phyloP scores from a whole-genome alignment of 306 rosid species.

The Quercus aquifolioides region DNA sequence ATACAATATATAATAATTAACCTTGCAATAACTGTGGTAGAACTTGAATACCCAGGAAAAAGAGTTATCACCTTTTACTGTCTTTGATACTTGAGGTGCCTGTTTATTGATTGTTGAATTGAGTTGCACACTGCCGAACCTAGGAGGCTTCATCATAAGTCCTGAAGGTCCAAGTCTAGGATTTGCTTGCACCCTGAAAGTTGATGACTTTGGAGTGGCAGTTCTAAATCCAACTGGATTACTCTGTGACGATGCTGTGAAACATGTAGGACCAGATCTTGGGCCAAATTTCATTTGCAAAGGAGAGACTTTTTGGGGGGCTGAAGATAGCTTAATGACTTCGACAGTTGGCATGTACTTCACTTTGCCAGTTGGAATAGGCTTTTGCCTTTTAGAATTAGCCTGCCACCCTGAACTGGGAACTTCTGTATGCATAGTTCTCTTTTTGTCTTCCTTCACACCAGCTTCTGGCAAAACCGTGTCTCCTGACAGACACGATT shows the following conservation, averaged over 20 bases:
- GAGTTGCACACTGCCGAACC: constrained; percentile 9
- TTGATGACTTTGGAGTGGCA: constrained; percentile 1
- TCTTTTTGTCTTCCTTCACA: not conserved
- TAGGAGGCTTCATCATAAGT: constrained; percentile 22
- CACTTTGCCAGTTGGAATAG: constrained; percentile 42
- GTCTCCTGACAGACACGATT: constrained; percentile 29
- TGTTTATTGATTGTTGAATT: constrained; percentile 17
- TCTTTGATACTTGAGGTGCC: constrained; percentile 20
- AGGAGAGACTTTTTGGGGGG: not conserved
- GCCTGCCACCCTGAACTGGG: constrained; percentile 14
- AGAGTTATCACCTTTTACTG: constrained; percentile 34
- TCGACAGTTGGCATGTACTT: constrained; percentile 56
- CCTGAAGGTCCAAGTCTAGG: constrained; percentile 5
- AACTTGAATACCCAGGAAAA: not conserved
- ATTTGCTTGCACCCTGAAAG: constrained; percentile 11
- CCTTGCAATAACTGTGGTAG: not conserved
- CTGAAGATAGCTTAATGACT: constrained; percentile 49
- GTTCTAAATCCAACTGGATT: constrained; percentile 11
- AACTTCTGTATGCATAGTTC: not conserved
- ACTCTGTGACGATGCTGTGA: not conserved
- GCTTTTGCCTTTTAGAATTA: constrained; percentile 28
- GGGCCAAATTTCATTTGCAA: not conserved
- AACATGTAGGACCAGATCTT: constrained; percentile 13
- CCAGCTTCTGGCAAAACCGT: not conserved
- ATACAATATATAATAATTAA: not conserved